These are phyloP conservation scores for Barnettozyma pratensis DNA, from an alignment of 805 yeast species.

Conservation along the genomic window DNA sequence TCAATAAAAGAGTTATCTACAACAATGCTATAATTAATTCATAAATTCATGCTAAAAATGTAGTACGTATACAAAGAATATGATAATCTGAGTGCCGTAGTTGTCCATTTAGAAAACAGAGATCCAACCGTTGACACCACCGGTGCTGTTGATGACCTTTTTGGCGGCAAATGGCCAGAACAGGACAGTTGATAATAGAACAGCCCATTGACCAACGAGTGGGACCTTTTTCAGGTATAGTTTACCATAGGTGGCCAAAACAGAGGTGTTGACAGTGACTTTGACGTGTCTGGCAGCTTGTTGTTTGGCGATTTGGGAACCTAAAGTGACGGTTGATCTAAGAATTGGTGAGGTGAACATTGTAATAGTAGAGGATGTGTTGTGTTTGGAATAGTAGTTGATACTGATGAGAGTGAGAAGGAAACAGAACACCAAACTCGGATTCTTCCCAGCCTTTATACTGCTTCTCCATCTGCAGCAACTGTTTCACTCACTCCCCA, in stretches of 20 bases:
- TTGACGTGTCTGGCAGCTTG: conserved; percentile 19
- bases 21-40: too few species aligned
- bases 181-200: conserved; percentile 13
- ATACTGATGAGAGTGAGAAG: background rate
- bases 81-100: too few species aligned
- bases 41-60: too few species aligned
- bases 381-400: background rate
- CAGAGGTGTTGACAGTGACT: conserved; percentile 15
- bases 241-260: conserved; percentile 6
- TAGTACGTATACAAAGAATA: too few species aligned
- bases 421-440: background rate
- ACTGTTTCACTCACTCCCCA: background rate
- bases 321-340: conserved; percentile 24
- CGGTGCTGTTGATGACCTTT: conserved; percentile 4
- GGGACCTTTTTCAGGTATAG: conserved; percentile 20
- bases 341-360: conserved; percentile 24
- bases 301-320: conserved; percentile 16
- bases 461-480: background rate
- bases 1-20: too few species aligned
- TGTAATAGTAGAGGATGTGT: conserved; percentile 2
- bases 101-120: too few species aligned
- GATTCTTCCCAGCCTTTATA: background rate
- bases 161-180: conserved; percentile 22
- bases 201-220: conserved; percentile 21
- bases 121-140: conserved; percentile 3